Conservation (phyloP, 768 basidiomycete genomes). For the Calocybe gangraenosa region DNA sequence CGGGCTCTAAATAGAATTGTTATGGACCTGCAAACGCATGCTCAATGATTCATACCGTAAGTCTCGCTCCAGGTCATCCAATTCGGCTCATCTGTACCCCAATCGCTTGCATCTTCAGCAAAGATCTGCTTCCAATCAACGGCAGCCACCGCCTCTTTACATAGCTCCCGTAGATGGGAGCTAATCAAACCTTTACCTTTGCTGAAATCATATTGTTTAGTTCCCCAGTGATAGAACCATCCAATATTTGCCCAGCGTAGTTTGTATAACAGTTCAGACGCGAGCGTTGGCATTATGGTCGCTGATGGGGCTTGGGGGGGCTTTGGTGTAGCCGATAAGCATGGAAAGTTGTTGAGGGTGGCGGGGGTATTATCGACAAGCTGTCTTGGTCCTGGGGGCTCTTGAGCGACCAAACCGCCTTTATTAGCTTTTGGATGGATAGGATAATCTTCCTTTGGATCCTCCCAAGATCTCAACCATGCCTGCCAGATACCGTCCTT, state of each 20-base stretch:
- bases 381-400: conserved; percentile 50
- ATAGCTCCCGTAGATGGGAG: conserved; percentile 48
- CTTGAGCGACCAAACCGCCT: conserved; percentile 15
- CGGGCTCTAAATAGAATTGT: conserved; percentile 57
- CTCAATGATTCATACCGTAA: conserved; percentile 54
- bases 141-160: conserved; percentile 52
- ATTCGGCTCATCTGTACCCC: conserved; percentile 51
- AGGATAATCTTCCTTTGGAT: conserved; percentile 25
- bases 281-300: conserved; percentile 43
- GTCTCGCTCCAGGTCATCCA: conserved; percentile 75
- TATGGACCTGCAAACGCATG: neutral
- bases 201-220: conserved; percentile 90
- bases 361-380: conserved; percentile 74
- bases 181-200: conserved; percentile 64
- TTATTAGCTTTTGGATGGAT: conserved; percentile 44
- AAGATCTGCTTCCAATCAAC: conserved; percentile 76
- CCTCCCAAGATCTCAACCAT: conserved; percentile 33
- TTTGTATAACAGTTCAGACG: conserved; percentile 63
- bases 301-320: conserved; percentile 62
- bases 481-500: conserved; percentile 73
- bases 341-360: conserved; percentile 47
- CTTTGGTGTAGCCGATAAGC: conserved; percentile 54
- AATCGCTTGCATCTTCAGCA: conserved; percentile 32
- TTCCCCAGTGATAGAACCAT: conserved; percentile 96
- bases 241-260: conserved; percentile 96